Percentiles rank a stretch among this genome's conserved stretches.
Conservation (phyloP, 2,329 filamentous ascomycete genomes). For the Beauveria rudraprayagi region DNA sequence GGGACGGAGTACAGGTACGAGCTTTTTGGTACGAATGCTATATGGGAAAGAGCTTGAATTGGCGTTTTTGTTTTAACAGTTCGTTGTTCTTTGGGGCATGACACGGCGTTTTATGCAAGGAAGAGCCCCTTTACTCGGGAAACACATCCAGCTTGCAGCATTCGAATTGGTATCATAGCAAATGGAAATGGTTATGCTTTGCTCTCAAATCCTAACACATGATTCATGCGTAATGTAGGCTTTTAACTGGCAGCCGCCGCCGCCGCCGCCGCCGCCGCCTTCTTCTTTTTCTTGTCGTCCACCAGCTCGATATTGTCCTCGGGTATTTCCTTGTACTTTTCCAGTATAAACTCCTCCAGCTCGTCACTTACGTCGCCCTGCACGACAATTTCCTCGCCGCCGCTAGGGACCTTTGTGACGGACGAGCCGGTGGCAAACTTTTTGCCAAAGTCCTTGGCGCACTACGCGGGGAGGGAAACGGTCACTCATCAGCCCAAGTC, state of each 20-base stretch:
- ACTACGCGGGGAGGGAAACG: constrained; percentile 22
- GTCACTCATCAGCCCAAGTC: too few species aligned
- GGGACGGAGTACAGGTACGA: neutral
- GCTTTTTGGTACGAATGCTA: constrained; percentile 2
- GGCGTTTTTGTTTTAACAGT: constrained; percentile 7
- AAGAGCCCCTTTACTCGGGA: neutral
- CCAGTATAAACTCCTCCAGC: constrained; percentile 80
- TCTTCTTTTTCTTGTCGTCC: constrained; percentile 90
- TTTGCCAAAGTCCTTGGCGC: constrained; percentile 95
- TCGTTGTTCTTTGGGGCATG: neutral
- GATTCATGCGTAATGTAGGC: neutral
- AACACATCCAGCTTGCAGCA: constrained; percentile 2
- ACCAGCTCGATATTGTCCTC: constrained; percentile 92
- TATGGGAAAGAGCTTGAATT: constrained; percentile 4
- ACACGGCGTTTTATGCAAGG: constrained; percentile 2
- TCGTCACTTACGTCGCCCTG: constrained; percentile 96
- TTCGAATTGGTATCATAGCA: constrained; percentile 5
- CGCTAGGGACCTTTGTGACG: constrained; percentile 80
- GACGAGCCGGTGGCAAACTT: constrained; percentile 94
- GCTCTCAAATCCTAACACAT: neutral
- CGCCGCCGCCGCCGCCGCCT: constrained; percentile 21
- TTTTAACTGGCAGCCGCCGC: constrained; percentile 16
- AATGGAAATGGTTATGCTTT: constrained; percentile 4
- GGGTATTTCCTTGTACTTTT: constrained; percentile 83
- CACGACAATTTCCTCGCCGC: constrained; percentile 93